Evolutionary conservation across 805 yeast genomes (phyloP), one percentile per base, ranked within the genome.

Genomic region (Candida andamanensis): DNA sequence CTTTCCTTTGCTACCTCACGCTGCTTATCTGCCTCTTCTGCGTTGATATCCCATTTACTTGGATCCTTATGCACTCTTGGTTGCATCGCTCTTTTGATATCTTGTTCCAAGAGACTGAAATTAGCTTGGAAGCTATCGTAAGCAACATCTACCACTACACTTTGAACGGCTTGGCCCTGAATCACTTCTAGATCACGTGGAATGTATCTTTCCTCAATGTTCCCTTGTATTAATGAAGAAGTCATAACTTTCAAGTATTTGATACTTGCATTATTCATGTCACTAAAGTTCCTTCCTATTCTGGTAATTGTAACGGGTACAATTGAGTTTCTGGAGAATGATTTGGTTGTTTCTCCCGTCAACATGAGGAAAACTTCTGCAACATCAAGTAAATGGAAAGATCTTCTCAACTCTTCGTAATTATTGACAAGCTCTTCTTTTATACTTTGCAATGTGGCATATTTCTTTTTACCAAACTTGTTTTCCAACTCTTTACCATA

Each of bases 401-500:
- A 69, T 37, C 78, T 68, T 56, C 99, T 75, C 45, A 84, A 69
- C 61, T 92, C 99, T 47, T 79, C 92, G 54, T 77, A 92, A 42
- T 89, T 90, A 44, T 78, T 81, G 45, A 85, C 85, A 42, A 92
- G 72, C 59, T 92, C 99, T 42, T 78, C 87, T 42, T 81, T 77
- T 49, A 85, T 86, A 73, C 80, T 77, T 46, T 83, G 89, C 39
- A 86, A 67, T 2, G 95, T 85, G 25, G 85, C 80, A 45, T 83
- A 69, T 60, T 81, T 81, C 54, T 74, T 77, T 59, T 79, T 80
- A 32, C 81, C 79, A 48, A 78, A 84, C 50, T 77, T 72, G 28
- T 67, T 48, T 65, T 76, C 95, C 46, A 92, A 69, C 60, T 90
- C 95, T 46, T 81, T 83, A 7, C 97, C 96, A 54, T 89, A 90